These are phyloP conservation scores for Nemania abortiva DNA, from an alignment of 2,329 filamentous ascomycete species.

Conservation along the genomic window DNA sequence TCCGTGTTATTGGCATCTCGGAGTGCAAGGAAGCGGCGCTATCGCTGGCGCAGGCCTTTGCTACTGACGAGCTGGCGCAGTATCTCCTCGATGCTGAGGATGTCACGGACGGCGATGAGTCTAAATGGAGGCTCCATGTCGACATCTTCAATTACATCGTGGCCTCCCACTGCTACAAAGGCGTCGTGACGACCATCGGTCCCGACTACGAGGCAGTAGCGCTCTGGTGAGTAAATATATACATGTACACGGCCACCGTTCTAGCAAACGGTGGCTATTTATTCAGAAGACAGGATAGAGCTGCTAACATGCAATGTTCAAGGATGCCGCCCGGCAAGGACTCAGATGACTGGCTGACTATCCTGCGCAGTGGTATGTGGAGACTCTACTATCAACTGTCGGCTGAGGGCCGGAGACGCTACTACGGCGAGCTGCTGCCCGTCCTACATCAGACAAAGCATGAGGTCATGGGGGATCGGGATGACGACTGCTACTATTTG, in stretches of 20 bases:
- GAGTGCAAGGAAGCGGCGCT: slow-evolving; percentile 79
- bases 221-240: slow-evolving; percentile 72
- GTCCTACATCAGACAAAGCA: slow-evolving; percentile 79
- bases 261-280: slow-evolving; percentile 2
- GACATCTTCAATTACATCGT: slow-evolving; percentile 82
- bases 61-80: slow-evolving; percentile 76
- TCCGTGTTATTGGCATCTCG: slow-evolving; percentile 72
- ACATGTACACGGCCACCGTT: not conserved
- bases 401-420: slow-evolving; percentile 76
- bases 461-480: slow-evolving; percentile 74
- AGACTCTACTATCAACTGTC: slow-evolving; percentile 80
- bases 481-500: slow-evolving; percentile 80
- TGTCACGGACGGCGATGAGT: slow-evolving; percentile 71
- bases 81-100: slow-evolving; percentile 82
- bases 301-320: slow-evolving; percentile 28
- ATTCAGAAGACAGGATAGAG: slow-evolving; percentile 7
- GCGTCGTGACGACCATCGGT: slow-evolving; percentile 79
- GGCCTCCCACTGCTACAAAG: slow-evolving; percentile 79
- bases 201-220: slow-evolving; percentile 82
- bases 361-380: slow-evolving; percentile 82
- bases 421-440: slow-evolving; percentile 82
- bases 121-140: slow-evolving; percentile 81
- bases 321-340: slow-evolving; percentile 82
- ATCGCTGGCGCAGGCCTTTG: slow-evolving; percentile 82
- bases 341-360: slow-evolving; percentile 79